Evolutionary conservation across 352 stramenopile genomes (phyloP).

Genomic region (Phytopythium sindhum): DNA sequence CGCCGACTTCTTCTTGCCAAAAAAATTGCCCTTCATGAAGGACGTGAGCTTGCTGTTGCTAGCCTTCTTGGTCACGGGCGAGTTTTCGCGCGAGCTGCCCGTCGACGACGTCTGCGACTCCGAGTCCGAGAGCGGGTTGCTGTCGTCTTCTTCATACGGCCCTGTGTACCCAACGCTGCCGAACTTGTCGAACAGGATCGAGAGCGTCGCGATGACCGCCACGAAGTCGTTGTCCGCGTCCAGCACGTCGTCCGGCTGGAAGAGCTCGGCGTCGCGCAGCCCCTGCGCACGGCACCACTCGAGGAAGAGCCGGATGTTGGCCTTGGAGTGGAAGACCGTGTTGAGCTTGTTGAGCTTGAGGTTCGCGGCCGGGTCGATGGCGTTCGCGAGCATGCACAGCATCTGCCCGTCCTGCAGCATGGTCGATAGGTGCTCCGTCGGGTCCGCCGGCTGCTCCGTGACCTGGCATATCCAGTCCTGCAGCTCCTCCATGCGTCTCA

Average conservation of each 20-base stretch:
- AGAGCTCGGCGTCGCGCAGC: conserved; percentile 68
- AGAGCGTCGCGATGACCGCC: conserved; percentile 71
- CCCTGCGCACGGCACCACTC: conserved; percentile 76
- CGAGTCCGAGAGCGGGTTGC: conserved; percentile 66
- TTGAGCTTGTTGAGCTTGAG: conserved; percentile 88
- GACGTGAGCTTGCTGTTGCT: conserved; percentile 68
- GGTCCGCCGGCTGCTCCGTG: conserved; percentile 61
- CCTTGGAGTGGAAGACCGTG: conserved; percentile 86
- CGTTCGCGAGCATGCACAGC: conserved; percentile 82
- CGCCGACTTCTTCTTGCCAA: conserved; percentile 59
- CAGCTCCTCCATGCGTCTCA: conserved; percentile 76
- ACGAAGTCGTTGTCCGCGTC: conserved; percentile 60
- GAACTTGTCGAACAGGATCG: conserved; percentile 82
- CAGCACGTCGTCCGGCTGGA: conserved; percentile 75
- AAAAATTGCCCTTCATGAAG: conserved; percentile 82
- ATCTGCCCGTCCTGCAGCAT: conserved; percentile 85
- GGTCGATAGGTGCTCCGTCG: conserved; percentile 74
- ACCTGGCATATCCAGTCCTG: conserved; percentile 84
- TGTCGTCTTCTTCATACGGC: conserved; percentile 46
- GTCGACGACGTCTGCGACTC: conserved; percentile 58
- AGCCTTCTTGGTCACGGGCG: conserved; percentile 60
- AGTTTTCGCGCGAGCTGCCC: conserved; percentile 48
- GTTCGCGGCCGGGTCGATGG: conserved; percentile 65
- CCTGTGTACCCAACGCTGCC: conserved; percentile 52
- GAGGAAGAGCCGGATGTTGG: conserved; percentile 80